Conservation (phyloP, 441 rosid genomes). For the Gossypium aridum region DNA sequence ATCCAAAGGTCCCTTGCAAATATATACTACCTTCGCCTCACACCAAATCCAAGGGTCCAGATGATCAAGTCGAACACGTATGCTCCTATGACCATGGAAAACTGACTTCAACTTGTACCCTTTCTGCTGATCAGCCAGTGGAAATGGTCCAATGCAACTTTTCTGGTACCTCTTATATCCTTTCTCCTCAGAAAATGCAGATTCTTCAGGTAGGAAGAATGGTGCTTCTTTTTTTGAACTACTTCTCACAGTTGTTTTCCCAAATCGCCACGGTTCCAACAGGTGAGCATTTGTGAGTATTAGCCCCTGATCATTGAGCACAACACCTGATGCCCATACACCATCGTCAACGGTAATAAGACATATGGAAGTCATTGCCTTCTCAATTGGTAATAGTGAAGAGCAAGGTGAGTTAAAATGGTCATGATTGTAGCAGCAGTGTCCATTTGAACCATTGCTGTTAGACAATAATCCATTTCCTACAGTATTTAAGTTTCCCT, state of each 20-base stretch:
- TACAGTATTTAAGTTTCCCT: slow-evolving; percentile 40
- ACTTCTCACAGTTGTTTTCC: slow-evolving; percentile 45
- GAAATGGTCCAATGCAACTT: slow-evolving; percentile 17
- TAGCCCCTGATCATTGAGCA: slow-evolving; percentile 78
- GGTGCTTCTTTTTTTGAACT: slow-evolving; percentile 12
- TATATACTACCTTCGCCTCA: slow-evolving; percentile 62
- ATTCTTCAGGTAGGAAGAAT: slow-evolving; percentile 26
- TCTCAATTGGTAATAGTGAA: slow-evolving; percentile 40
- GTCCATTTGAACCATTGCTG: slow-evolving; percentile 23
- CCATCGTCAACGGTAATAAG: slow-evolving; percentile 70
- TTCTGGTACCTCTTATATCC: slow-evolving; percentile 24
- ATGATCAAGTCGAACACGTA: slow-evolving; percentile 69
- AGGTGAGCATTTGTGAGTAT: slow-evolving; percentile 92
- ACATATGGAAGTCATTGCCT: slow-evolving; percentile 67
- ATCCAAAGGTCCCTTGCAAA: slow-evolving; percentile 79
- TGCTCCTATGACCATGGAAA: slow-evolving; percentile 33
- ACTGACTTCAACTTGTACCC: slow-evolving; percentile 29
- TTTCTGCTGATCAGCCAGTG: slow-evolving; percentile 23
- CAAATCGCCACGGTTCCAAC: slow-evolving; percentile 95
- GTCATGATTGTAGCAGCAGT: slow-evolving; percentile 12
- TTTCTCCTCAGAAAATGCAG: slow-evolving; percentile 20
- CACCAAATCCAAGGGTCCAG: slow-evolving; percentile 75
- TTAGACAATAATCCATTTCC: slow-evolving; percentile 25
- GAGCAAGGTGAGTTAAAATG: slow-evolving; percentile 15
- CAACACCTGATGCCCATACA: slow-evolving; percentile 91